phyloP scores from a whole-genome alignment of 768 basidiomycete species.

The Termitomyces sp. region DNA sequence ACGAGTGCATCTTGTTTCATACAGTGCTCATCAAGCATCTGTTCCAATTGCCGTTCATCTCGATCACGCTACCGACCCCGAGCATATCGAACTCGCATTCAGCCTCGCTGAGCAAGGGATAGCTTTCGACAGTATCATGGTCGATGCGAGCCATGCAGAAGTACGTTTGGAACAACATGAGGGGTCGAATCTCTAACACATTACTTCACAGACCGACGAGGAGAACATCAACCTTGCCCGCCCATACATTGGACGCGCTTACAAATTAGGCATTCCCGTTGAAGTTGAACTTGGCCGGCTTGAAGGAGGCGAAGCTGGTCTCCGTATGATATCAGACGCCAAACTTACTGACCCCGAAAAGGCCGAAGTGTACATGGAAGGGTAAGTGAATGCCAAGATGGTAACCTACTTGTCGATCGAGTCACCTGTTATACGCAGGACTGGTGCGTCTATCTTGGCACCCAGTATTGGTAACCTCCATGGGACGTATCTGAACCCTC shows the following conservation, averaged over 20 bases:
- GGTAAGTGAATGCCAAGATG: slow-evolving; percentile 20
- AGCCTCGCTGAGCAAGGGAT: slow-evolving; percentile 43
- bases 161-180: slow-evolving; percentile 15
- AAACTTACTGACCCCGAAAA: slow-evolving; percentile 43
- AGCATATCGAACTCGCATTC: slow-evolving; percentile 43
- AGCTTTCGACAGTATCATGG: slow-evolving; percentile 49
- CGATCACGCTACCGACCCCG: slow-evolving; percentile 45
- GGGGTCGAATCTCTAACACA: neutral
- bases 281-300: slow-evolving; percentile 47
- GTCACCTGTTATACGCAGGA: slow-evolving; percentile 22
- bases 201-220: slow-evolving; percentile 37
- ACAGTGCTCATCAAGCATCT: slow-evolving; percentile 41
- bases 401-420: neutral
- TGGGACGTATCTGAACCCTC: slow-evolving; percentile 41
- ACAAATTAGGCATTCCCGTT: slow-evolving; percentile 36
- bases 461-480: slow-evolving; percentile 49
- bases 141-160: slow-evolving; percentile 47
- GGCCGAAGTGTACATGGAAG: slow-evolving; percentile 39
- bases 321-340: slow-evolving; percentile 44
- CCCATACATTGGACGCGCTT: slow-evolving; percentile 42
- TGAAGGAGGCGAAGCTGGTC: slow-evolving; percentile 48
- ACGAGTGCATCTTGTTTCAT: neutral
- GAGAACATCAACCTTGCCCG: slow-evolving; percentile 43
- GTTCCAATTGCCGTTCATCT: slow-evolving; percentile 48
- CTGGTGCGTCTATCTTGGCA: slow-evolving; percentile 42